Evolutionary conservation across 2,329 filamentous ascomycete species (phyloP), one percentile per base, ranked within the genome.

Genomic region (Tolypocladium ophioglossoides): DNA sequence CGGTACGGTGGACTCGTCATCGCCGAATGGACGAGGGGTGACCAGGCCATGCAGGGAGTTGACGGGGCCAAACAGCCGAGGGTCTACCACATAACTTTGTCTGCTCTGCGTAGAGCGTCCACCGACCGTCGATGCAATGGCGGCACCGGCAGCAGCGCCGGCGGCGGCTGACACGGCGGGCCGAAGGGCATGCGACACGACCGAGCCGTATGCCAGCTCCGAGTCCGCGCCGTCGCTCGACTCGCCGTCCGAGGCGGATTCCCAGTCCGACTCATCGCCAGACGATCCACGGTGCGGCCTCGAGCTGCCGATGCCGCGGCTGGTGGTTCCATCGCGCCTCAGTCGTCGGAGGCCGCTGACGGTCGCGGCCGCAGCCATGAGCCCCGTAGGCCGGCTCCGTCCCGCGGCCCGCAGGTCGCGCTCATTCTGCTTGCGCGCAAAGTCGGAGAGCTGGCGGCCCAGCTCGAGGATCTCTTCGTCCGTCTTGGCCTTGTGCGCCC

Each of bases 11-110:
- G 61, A 56, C 16, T 61, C 59, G 24, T 74, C 71, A 12, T 74
- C 72, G 57, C 57, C 63, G 50, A 80, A 83, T 14, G 80, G 80
- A 58, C 78, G 82, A 10, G 80, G 80, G 0, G 70, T 70, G 61
- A 80, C 73, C 68, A 74, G 71, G 37, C 77, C 83, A 56, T 73
- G 77, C 34, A 84, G 73, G n/a, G 80, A 84, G 64, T 84, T 85
- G 53, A 77, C 69, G 16, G 79, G 82, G 4, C 80, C 82, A 63
- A 84, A 84, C 40, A 81, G 70, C 56, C 72, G 69, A 14, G 80
- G 82, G 58, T 83, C 80, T 49, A 83, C 80, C 30, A 80, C 67
- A 22, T 77, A 78, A 50, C 68, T 73, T 63, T 75, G 78, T 51
- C 71, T 66, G 49, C 63, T 56, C 47, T 66, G 62, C 32, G 47